Conservation (phyloP, 2,329 filamentous ascomycete species). For the Xylariaceae sp. region DNA sequence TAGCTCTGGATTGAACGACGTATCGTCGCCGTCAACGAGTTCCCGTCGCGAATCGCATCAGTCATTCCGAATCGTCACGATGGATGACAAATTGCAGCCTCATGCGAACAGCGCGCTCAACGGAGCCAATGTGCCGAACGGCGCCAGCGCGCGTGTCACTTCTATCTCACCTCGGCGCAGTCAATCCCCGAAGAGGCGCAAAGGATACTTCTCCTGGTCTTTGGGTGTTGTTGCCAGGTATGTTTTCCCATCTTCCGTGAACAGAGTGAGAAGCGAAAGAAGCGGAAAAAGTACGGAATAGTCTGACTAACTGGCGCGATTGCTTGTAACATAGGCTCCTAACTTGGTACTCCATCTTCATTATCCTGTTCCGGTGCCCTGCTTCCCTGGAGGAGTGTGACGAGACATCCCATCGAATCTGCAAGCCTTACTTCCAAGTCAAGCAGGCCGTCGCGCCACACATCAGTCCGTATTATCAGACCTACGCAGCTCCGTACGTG, state of each 20-base stretch:
- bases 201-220: constrained; percentile 36
- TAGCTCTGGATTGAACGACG: background rate
- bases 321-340: constrained; percentile 50
- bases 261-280: no score
- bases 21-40: background rate
- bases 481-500: constrained; percentile 79
- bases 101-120: constrained; percentile 37
- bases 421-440: constrained; percentile 72
- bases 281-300: background rate
- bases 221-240: constrained; percentile 51
- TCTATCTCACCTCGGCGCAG: constrained; percentile 32
- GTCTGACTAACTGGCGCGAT: constrained; percentile 12
- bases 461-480: constrained; percentile 76
- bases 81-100: constrained; percentile 21
- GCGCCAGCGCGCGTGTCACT: constrained; percentile 37
- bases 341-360: constrained; percentile 82
- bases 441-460: constrained; percentile 63
- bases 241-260: background rate
- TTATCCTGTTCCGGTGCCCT: constrained; percentile 78
- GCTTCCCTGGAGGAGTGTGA: constrained; percentile 61
- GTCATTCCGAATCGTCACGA: constrained; percentile 10
- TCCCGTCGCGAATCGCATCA: background rate
- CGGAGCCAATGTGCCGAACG: constrained; percentile 24
- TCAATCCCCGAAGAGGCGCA: constrained; percentile 20
- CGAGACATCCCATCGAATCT: constrained; percentile 68